These are phyloP conservation scores for Coleophoma crateriformis DNA, from an alignment of 2,329 filamentous ascomycete genomes.

Conservation along the genomic window DNA sequence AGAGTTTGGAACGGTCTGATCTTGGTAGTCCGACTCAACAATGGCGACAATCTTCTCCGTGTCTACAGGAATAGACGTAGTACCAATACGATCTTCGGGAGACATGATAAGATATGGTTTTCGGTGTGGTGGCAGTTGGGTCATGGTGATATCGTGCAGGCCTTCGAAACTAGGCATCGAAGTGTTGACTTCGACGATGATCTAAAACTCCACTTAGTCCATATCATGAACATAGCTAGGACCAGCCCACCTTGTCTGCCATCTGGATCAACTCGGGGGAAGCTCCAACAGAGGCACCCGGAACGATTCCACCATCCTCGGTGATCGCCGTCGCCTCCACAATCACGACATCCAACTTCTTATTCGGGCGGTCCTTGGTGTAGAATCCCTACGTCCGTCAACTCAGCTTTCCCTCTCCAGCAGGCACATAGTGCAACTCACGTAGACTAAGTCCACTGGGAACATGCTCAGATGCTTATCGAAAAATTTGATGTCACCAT, in stretches of 20 bases:
- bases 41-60: constrained; percentile 80
- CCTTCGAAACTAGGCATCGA: constrained; percentile 79
- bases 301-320: constrained; percentile 83
- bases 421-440: constrained; percentile 28
- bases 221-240: no score
- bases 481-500: constrained; percentile 84
- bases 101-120: constrained; percentile 84
- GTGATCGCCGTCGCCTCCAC: constrained; percentile 85
- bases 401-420: constrained; percentile 5
- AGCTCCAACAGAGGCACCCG: constrained; percentile 79
- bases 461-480: constrained; percentile 95
- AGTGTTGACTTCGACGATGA: constrained; percentile 92
- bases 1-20: constrained; percentile 64
- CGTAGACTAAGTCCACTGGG: constrained; percentile 77
- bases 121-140: constrained; percentile 72
- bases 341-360: constrained; percentile 70
- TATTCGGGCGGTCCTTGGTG: constrained; percentile 72
- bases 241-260: constrained; percentile 64
- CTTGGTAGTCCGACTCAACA: constrained; percentile 79
- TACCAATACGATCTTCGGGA: constrained; percentile 82
- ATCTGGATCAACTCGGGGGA: constrained; percentile 84
- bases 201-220: constrained; percentile 29
- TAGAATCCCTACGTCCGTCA: constrained; percentile 58
- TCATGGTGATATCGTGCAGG: constrained; percentile 86
- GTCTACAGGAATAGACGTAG: constrained; percentile 76